Evolutionary conservation across 495 filamentous ascomycete genomes (phyloP).

Genomic region (Amphirosellinia nigrospora): DNA sequence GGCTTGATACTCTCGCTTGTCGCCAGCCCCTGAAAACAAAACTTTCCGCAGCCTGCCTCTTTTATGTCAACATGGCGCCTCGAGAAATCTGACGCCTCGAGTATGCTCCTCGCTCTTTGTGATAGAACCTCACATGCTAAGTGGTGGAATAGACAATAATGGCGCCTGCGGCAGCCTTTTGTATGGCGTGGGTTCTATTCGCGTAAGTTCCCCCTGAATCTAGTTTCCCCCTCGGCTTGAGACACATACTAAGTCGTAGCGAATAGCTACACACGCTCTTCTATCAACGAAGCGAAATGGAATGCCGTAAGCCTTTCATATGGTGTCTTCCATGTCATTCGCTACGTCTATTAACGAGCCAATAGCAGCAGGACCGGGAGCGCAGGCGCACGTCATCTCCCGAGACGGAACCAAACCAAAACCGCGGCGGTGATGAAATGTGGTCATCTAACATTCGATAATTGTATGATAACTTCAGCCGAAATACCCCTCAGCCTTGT

Average conservation of each 20-base stretch:
- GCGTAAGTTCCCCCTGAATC: slow-evolving; percentile 1
- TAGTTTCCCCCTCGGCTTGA: not conserved
- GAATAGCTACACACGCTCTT: slow-evolving; percentile 24
- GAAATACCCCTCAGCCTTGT: not conserved
- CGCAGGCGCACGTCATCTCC: slow-evolving; percentile 8
- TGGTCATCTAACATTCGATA: not conserved
- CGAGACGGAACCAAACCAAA: slow-evolving; percentile 11
- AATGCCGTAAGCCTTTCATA: slow-evolving; percentile 15
- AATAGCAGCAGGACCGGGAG: slow-evolving; percentile 23
- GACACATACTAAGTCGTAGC: not conserved
- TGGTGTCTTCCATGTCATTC: not conserved
- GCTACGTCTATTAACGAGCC: not conserved
- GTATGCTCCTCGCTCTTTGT: not conserved
- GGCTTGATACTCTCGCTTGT: not conserved
- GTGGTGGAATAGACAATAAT: slow-evolving; percentile 16
- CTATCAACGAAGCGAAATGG: slow-evolving; percentile 24
- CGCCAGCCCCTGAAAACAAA: not conserved
- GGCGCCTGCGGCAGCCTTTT: slow-evolving; percentile 24
- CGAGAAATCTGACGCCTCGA: slow-evolving; percentile 19
- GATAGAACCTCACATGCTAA: not conserved
- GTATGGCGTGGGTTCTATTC: slow-evolving; percentile 27
- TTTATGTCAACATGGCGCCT: slow-evolving; percentile 15
- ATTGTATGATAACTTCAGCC: not conserved
- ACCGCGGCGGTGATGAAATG: slow-evolving; percentile 1
- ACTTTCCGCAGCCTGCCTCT: not conserved